These are phyloP conservation scores for Penicillium canariense DNA, from an alignment of 495 filamentous ascomycete species.

Conservation along the genomic window DNA sequence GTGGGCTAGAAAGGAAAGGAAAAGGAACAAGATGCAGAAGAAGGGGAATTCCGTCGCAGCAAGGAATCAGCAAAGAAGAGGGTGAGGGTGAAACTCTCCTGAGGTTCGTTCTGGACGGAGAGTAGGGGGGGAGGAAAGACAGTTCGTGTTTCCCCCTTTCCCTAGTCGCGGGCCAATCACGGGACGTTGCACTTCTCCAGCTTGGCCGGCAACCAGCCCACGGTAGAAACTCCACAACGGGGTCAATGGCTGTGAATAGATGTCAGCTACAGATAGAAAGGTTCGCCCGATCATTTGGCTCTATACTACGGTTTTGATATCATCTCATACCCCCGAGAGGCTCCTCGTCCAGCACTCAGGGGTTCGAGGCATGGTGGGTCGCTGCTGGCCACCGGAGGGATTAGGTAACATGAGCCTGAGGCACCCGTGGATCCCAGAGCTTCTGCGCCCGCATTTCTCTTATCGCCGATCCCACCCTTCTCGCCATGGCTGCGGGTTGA, in stretches of 20 bases:
- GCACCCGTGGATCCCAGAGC: constrained; percentile 12
- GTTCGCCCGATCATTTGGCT: not conserved
- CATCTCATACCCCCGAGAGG: not conserved
- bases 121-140: constrained; percentile 22
- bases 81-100: constrained; percentile 23
- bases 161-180: constrained; percentile 30
- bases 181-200: constrained; percentile 19
- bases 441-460: constrained; percentile 22
- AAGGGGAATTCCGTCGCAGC: constrained; percentile 8
- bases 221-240: not conserved
- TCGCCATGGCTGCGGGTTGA: not conserved
- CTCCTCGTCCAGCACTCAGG: constrained; percentile 23
- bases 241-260: not conserved
- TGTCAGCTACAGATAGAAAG: not conserved
- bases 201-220: not conserved
- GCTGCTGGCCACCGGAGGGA: constrained; percentile 28
- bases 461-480: constrained; percentile 24
- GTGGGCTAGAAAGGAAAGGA: constrained; percentile 32
- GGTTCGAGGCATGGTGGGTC: constrained; percentile 33
- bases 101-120: constrained; percentile 17
- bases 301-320: too few relatives aligned
- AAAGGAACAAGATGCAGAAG: constrained; percentile 18
- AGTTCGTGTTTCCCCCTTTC: constrained; percentile 36
- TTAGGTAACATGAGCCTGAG: constrained; percentile 22
- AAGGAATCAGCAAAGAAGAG: constrained; percentile 22